Evolutionary conservation across 2,329 filamentous ascomycete species (phyloP), one percentile per base, ranked within the genome.

Genomic region (Zymoseptoria ardabiliae): DNA sequence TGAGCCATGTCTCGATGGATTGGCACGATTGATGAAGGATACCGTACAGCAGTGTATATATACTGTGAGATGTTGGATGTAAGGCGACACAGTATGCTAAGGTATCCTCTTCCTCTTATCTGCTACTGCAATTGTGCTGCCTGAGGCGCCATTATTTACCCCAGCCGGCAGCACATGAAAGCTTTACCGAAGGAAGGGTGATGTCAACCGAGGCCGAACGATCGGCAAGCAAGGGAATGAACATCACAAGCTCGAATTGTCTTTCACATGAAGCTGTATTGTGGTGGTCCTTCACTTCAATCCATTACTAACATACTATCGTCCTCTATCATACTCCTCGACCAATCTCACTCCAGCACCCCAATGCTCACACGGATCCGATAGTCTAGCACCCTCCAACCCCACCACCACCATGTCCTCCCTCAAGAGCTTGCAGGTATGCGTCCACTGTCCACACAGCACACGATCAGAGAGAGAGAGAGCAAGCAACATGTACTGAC

Each of bases 341-440:
- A n/a, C 4, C 35, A 45, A 7, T 45, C 17, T 7, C 35, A 51
- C 5, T 19, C 4, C n/a, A 21, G 20, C 5, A 53, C 10, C 22
- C 8, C 20, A 3, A 53, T 53, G 51, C 2, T 22, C 51, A n/a
- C n/a, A 30, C 22, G 8, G 51, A 19, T 19, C 6, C 20, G 51
- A 53, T 53, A 53, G n/a, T n/a, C n/a, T n/a, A n/a, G 53, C 53
- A 22, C 17, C 57, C 5, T 11, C 57, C 20, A 19, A 11, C 4
- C n/a, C 57, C 13, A 20, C 8, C 35, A 21, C 52, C 58, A 53
- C 23, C 56, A 63, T 63, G 61, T 59, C 58, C 49, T 50, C 59
- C n/a, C 45, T 63, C 52, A 53, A 63, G 56, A 41, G 58, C 20
- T 56, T 63, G 11, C 61, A 61, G 59, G 61, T 61, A 61, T 30